Evolutionary conservation across 768 basidiomycete species (phyloP).

Genomic region (Boletus edulis): DNA sequence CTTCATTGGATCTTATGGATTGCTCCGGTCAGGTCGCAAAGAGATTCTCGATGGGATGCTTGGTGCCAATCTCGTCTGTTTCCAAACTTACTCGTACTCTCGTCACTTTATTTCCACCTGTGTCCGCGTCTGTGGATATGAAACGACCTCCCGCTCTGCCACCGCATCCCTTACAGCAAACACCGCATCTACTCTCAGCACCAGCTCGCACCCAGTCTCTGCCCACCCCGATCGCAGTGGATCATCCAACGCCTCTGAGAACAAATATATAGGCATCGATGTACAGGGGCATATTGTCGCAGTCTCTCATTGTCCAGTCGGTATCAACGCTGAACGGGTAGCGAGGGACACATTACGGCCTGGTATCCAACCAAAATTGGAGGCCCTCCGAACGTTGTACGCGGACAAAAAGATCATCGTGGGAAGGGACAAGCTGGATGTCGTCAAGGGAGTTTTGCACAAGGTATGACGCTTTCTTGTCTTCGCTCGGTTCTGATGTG

Average conservation of each 20-base stretch:
- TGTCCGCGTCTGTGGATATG: slow-evolving; percentile 94
- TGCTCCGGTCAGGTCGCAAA: slow-evolving; percentile 60
- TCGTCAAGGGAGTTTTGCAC: slow-evolving; percentile 97
- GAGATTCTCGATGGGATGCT: slow-evolving; percentile 98
- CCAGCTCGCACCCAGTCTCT: background rate
- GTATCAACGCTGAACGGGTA: slow-evolving; percentile 90
- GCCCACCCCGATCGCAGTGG: slow-evolving; percentile 7
- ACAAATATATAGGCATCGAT: slow-evolving; percentile 56
- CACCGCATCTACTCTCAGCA: slow-evolving; percentile 5
- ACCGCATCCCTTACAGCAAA: background rate
- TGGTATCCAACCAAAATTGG: slow-evolving; percentile 88
- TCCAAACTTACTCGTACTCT: slow-evolving; percentile 96
- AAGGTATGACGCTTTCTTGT: slow-evolving; percentile 52
- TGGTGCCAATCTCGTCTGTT: slow-evolving; percentile 93
- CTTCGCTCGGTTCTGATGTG: background rate
- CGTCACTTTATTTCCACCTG: slow-evolving; percentile 95
- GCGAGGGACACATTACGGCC: slow-evolving; percentile 77
- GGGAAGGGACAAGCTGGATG: slow-evolving; percentile 94
- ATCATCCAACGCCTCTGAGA: slow-evolving; percentile 2
- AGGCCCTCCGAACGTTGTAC: slow-evolving; percentile 79
- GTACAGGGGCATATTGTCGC: slow-evolving; percentile 81
- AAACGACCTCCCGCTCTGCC: slow-evolving; percentile 48
- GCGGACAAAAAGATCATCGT: slow-evolving; percentile 98
- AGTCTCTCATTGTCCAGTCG: slow-evolving; percentile 91
- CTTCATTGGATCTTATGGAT: slow-evolving; percentile 1